Base-by-base conservation (phyloP, 139 green algal species). In the Ulvella scutata region DNA sequence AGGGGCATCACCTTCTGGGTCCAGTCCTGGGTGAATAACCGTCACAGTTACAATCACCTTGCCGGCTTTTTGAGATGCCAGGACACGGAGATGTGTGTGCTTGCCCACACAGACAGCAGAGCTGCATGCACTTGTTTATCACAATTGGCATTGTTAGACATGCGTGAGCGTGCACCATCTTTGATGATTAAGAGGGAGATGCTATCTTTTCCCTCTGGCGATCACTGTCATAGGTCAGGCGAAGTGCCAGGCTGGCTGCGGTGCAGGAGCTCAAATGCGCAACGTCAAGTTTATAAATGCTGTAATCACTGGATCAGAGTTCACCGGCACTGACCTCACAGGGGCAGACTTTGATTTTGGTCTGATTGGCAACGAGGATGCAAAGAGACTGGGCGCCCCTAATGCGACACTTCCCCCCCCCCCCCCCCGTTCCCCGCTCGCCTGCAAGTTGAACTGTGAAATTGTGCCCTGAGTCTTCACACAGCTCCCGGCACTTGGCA, bases 301-400 rank as follows among this genome's bases (percentile, higher is more conserved):
- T 3, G 43, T 90, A 9, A 82, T 92, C 62, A 90, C 91, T 29
- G 89, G 90, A 21, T 77, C 83, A 17, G 89, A 77, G 1, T 97
- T 94, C 43, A 73, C 86, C 13, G 88, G 81, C 23, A 84, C 94
- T 20, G 87, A 98, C 78, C 75, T 99, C 43, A 83, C 82, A 23
- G 89, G 77, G 3, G 84, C 84, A 3, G 74, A 84, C 37, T 99
- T 96, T 84, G 93, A 97, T 79, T 92, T 97, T 73, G 94, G 92
- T 3, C 82, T 98, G 10, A 94, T 98, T 35, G 88, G 89, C 37
- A 83, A 79, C 13, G 79, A 93, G 76, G 88, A 92, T 62, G 85
- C 82, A 28, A 92, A 90, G 80, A 72, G 80, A 2, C 78, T 93
- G 43, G 94, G 89, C 76, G 26, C 51, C 44, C 44, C 44, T 26